Conservation (phyloP, 2,329 filamentous ascomycete genomes). For the Fusarium palustre region DNA sequence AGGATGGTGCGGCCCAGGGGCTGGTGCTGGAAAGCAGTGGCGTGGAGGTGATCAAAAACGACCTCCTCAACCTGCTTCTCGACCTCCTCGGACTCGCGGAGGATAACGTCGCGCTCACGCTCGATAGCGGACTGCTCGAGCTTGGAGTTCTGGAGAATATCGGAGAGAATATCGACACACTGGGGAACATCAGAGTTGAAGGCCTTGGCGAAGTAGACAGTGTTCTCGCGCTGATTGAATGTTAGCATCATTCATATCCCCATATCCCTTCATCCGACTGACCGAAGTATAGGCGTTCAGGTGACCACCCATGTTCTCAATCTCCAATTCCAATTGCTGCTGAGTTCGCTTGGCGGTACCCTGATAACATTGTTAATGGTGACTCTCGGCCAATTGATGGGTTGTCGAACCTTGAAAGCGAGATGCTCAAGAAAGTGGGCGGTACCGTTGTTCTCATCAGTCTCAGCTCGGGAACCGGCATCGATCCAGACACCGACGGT, state of each 20-base stretch:
- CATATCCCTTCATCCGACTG: conserved; percentile 58
- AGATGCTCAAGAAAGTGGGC: conserved; percentile 99
- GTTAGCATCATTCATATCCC: conserved; percentile 44
- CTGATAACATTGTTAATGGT: conserved; percentile 58
- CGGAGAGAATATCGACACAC: conserved; percentile 97
- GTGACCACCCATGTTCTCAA: conserved; percentile 99
- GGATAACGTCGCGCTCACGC: conserved; percentile 97
- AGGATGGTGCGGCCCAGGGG: conserved; percentile 97
- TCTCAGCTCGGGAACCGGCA: conserved; percentile 97
- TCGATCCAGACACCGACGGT: conserved; percentile 99
- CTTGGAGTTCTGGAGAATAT: conserved; percentile 99
- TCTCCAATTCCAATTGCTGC: conserved; percentile 98
- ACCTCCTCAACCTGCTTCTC: conserved; percentile 99
- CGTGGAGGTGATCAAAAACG: conserved; percentile 98
- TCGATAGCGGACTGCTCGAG: conserved; percentile 93
- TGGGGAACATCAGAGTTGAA: conserved; percentile 98
- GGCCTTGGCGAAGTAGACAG: conserved; percentile 99
- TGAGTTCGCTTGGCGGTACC: conserved; percentile 95
- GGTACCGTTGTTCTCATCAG: conserved; percentile 97
- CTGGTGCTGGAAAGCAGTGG: conserved; percentile 97
- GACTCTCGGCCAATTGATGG: conserved; percentile 37
- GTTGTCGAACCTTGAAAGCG: conserved; percentile 88
- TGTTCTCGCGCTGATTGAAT: conserved; percentile 86
- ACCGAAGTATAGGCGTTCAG: conserved; percentile 99
- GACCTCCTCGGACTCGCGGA: conserved; percentile 98